phyloP scores from a whole-genome alignment of 306 rosid species.

The Coriaria nepalensis region DNA sequence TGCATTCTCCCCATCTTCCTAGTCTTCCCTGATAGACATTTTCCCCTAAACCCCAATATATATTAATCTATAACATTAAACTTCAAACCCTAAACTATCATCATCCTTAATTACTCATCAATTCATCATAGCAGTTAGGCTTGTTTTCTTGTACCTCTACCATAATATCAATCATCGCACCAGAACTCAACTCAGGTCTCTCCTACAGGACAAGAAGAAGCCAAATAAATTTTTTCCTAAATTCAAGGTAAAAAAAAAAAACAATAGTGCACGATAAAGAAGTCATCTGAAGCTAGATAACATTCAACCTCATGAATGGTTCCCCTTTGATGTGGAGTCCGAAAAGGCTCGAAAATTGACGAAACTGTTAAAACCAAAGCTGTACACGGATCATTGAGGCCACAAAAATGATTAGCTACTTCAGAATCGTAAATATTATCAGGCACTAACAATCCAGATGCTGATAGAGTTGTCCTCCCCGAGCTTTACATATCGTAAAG shows the following conservation, averaged over 20 bases:
- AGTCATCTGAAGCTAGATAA: constrained; percentile 1
- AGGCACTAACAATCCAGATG: constrained; percentile 84
- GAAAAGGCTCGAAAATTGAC: constrained; percentile 83
- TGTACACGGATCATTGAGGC: constrained; percentile 29
- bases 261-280: constrained; percentile 10
- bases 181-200: constrained; percentile 63
- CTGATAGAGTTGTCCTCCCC: constrained; percentile 83
- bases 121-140: neutral
- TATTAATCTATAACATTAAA: constrained; percentile 5
- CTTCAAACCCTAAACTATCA: constrained; percentile 1
- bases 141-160: constrained; percentile 33
- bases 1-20: constrained; percentile 21
- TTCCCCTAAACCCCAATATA: constrained; percentile 16
- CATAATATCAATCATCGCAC: constrained; percentile 68
- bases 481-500: constrained; percentile 33
- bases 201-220: constrained; percentile 41
- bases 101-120: neutral
- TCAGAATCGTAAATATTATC: constrained; percentile 39
- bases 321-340: constrained; percentile 45
- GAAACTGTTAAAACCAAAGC: constrained; percentile 64
- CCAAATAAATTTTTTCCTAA: constrained; percentile 10
- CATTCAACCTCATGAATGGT: constrained; percentile 39
- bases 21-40: constrained; percentile 15
- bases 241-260: constrained; percentile 1
- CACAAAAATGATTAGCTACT: constrained; percentile 33